phyloP scores from a whole-genome alignment of 208 protist species.

The Trypanosoma boissoni region DNA sequence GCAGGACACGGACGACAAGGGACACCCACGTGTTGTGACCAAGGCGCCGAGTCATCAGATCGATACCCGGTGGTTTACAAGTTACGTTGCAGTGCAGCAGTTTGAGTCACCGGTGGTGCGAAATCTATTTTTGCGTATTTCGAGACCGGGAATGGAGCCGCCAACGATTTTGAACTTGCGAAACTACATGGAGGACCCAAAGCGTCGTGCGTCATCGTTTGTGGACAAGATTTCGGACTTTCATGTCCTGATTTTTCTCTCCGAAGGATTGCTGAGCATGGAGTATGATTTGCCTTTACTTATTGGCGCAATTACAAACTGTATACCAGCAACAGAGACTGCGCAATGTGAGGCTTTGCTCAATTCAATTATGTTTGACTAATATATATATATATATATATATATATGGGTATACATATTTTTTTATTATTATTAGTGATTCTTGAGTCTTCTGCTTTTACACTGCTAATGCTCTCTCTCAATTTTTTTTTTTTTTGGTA shows the following conservation, averaged over 20 bases:
- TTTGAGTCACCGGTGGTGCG: constrained; percentile 73
- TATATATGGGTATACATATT: constrained; percentile 5
- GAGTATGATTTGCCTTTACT: constrained; percentile 59
- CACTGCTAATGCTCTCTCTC: constrained; percentile 1
- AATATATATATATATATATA: constrained; percentile 2
- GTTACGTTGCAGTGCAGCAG: constrained; percentile 83
- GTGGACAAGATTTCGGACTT: constrained; percentile 85
- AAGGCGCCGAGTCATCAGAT: constrained; percentile 60
- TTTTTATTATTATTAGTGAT: neutral
- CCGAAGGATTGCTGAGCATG: constrained; percentile 45
- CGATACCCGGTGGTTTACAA: constrained; percentile 88
- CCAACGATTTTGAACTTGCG: constrained; percentile 68
- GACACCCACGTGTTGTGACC: constrained; percentile 56
- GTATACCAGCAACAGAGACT: constrained; percentile 37
- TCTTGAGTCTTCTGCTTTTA: constrained; percentile 3
- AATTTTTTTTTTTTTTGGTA: constrained; percentile 16
- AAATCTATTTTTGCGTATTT: constrained; percentile 84
- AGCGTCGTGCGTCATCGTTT: constrained; percentile 55
- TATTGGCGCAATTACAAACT: constrained; percentile 38
- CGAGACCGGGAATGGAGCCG: constrained; percentile 73
- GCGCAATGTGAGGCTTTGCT: constrained; percentile 37
- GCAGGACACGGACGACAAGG: constrained; percentile 62
- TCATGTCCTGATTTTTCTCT: constrained; percentile 88
- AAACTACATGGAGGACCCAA: constrained; percentile 77
- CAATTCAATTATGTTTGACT: neutral